Conservation (phyloP, 495 filamentous ascomycete species). For the Friedmanniomyces simplex region DNA sequence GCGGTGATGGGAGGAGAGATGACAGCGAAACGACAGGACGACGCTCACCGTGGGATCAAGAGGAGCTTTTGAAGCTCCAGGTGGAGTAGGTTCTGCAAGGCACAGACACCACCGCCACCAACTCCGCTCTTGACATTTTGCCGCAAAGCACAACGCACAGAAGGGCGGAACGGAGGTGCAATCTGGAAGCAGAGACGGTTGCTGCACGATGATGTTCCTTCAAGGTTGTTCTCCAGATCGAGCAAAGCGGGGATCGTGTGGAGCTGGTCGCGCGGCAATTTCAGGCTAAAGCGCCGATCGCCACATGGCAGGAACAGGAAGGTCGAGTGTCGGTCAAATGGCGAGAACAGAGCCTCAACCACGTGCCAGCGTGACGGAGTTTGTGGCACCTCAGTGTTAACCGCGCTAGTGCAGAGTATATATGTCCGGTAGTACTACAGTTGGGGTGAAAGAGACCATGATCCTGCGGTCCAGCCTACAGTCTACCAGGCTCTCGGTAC, state of each 20-base stretch:
- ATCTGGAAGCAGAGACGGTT: background rate
- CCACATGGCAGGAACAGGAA: background rate
- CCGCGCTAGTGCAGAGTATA: background rate
- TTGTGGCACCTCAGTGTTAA: background rate
- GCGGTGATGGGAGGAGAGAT: background rate
- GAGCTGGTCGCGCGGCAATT: background rate
- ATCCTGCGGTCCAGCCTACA: background rate
- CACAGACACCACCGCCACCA: constrained; percentile 1
- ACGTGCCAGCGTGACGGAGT: background rate
- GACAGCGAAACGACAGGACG: background rate
- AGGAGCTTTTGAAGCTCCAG: background rate
- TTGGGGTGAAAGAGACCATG: background rate
- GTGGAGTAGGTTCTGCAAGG: background rate
- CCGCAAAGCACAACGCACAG: background rate
- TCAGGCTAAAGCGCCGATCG: constrained; percentile 2
- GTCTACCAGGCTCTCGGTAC: constrained; percentile 25
- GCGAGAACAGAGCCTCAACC: background rate
- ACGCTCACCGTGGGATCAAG: background rate
- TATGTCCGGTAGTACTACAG: background rate
- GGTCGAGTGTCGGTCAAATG: constrained; percentile 10
- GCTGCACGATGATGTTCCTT: background rate
- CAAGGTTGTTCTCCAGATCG: background rate
- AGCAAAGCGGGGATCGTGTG: constrained; percentile 3
- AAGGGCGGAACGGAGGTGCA: too few relatives aligned
- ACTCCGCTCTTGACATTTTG: background rate